Conservation (phyloP, 495 filamentous ascomycete genomes). For the Penicillium herquei region DNA sequence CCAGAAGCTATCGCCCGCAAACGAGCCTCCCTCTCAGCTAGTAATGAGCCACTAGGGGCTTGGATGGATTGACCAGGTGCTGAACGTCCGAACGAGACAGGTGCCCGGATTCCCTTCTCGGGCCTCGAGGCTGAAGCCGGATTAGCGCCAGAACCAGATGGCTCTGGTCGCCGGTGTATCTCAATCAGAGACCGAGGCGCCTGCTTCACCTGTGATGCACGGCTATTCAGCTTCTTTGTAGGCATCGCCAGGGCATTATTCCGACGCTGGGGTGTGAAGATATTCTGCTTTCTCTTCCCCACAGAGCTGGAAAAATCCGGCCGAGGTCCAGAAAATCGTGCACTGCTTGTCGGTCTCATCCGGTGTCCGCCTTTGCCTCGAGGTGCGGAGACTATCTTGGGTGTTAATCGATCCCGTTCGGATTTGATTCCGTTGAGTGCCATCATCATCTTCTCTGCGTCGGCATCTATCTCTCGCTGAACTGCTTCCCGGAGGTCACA, state of each 20-base stretch:
- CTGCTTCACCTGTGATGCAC: conserved; percentile 34
- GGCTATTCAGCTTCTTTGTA: conserved; percentile 38
- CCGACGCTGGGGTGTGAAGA: conserved; percentile 36
- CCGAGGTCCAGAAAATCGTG: too few relatives aligned
- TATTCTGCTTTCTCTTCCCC: conserved; percentile 35
- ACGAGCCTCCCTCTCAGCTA: conserved; percentile 32
- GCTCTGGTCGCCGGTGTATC: conserved; percentile 34
- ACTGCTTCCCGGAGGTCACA: conserved; percentile 43
- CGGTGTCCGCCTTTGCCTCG: conserved; percentile 8
- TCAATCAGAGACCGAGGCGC: conserved; percentile 45
- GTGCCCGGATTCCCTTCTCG: conserved; percentile 2
- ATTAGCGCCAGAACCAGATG: background rate
- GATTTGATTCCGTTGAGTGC: conserved; percentile 50
- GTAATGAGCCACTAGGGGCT: conserved; percentile 1
- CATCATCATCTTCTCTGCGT: conserved; percentile 48
- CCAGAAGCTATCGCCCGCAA: conserved; percentile 30
- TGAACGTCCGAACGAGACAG: conserved; percentile 4
- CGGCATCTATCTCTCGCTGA: conserved; percentile 45
- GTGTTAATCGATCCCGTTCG: conserved; percentile 45
- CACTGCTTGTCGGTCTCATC: too few relatives aligned
- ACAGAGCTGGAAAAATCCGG: conserved; percentile 16
- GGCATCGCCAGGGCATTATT: conserved; percentile 39
- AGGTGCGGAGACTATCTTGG: conserved; percentile 41
- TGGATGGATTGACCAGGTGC: conserved; percentile 21
- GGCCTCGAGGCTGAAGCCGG: background rate